Conservation (phyloP, 768 basidiomycete genomes). For the Kwoniella sp. region DNA sequence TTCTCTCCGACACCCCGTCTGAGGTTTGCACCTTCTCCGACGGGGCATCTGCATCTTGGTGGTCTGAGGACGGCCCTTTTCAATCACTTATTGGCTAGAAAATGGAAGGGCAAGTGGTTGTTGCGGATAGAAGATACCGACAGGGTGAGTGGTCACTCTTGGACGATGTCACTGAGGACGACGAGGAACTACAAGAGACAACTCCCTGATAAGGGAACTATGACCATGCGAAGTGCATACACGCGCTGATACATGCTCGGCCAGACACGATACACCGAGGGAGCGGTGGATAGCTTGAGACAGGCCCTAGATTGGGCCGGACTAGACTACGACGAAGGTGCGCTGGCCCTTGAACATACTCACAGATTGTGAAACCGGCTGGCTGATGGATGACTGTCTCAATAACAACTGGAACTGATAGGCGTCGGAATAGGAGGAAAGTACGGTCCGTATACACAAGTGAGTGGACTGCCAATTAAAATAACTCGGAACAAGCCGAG, state of each 20-base stretch:
- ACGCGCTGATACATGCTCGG: neutral
- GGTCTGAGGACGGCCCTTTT: constrained; percentile 92
- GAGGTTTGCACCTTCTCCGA: constrained; percentile 96
- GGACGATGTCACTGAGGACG: neutral
- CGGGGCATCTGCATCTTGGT: constrained; percentile 89
- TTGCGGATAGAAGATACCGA: constrained; percentile 95
- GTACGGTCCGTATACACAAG: constrained; percentile 86
- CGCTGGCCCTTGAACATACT: constrained; percentile 27
- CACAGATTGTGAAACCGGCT: constrained; percentile 8
- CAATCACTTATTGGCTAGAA: constrained; percentile 82
- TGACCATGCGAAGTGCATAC: neutral
- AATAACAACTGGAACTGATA: neutral
- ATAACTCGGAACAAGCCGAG: too few relatives aligned
- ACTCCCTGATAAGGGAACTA: too few relatives aligned
- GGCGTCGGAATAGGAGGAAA: constrained; percentile 77
- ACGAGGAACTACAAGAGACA: neutral
- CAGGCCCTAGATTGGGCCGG: constrained; percentile 85
- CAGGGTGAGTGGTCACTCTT: constrained; percentile 61
- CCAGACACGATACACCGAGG: constrained; percentile 58
- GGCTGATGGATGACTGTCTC: neutral
- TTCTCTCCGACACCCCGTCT: constrained; percentile 59
- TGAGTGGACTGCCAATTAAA: constrained; percentile 48
- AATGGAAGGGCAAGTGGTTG: constrained; percentile 83
- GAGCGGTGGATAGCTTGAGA: constrained; percentile 78
- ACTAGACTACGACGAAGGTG: constrained; percentile 87